Conservation (phyloP, 1,139 yeast species). For the Blastobotrys proliferans region DNA sequence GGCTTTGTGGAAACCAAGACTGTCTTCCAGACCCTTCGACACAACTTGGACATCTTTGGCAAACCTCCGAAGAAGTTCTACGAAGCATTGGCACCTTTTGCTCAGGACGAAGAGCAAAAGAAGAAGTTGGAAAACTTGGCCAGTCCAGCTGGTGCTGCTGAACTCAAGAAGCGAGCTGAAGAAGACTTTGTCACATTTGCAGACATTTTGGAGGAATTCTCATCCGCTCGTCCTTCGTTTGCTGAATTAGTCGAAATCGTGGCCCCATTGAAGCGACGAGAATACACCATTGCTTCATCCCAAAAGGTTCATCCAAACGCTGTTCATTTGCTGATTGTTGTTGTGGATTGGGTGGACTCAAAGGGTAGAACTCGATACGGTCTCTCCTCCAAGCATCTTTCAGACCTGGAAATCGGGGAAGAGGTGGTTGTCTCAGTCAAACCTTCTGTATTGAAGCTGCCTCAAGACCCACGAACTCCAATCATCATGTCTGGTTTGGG, state of each 20-base stretch:
- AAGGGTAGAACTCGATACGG: constrained; percentile 87
- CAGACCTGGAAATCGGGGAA: constrained; percentile 73
- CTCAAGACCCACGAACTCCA: constrained; percentile 82
- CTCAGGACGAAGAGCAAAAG: constrained; percentile 65
- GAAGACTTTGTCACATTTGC: constrained; percentile 77
- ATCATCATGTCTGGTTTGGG: constrained; percentile 97
- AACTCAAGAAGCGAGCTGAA: constrained; percentile 80
- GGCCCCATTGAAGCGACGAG: constrained; percentile 92
- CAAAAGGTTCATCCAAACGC: constrained; percentile 89
- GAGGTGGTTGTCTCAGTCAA: constrained; percentile 92
- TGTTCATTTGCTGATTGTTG: constrained; percentile 87
- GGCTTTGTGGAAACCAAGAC: constrained; percentile 65
- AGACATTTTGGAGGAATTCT: constrained; percentile 76
- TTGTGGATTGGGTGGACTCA: constrained; percentile 92
- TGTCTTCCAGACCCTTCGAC: constrained; percentile 72
- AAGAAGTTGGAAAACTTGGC: constrained; percentile 59
- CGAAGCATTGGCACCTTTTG: constrained; percentile 72
- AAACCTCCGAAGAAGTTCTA: constrained; percentile 95
- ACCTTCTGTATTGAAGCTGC: constrained; percentile 96
- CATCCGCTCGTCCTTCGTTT: constrained; percentile 77
- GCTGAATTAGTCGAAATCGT: constrained; percentile 67
- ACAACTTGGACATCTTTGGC: constrained; percentile 83
- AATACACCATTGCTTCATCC: constrained; percentile 97
- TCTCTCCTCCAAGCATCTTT: constrained; percentile 86
- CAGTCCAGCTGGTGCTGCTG: constrained; percentile 79